phyloP scores from a whole-genome alignment of 441 rosid species.

The Euphorbia corollata region DNA sequence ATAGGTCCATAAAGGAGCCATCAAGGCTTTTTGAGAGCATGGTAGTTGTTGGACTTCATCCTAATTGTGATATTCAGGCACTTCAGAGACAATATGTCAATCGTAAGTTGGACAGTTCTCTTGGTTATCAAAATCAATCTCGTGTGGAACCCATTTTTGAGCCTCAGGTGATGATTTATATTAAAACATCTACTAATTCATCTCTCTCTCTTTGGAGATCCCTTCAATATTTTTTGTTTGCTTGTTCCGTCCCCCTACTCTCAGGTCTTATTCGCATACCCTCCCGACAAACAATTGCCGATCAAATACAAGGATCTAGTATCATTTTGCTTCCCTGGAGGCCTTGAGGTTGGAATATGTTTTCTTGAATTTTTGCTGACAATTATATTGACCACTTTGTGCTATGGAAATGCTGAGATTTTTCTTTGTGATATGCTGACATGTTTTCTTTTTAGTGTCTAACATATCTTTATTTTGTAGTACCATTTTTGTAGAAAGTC shows the following conservation, averaged over 20 bases:
- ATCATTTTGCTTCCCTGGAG: constrained; percentile 94
- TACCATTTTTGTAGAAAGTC: not conserved
- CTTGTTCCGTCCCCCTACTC: not conserved
- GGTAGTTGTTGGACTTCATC: constrained; percentile 92
- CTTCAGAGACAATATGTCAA: constrained; percentile 59
- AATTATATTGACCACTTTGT: not conserved
- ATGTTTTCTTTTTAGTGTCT: not conserved
- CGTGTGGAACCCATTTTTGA: constrained; percentile 73
- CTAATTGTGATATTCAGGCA: constrained; percentile 76
- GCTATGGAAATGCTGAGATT: not conserved
- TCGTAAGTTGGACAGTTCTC: constrained; percentile 55
- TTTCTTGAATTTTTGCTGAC: constrained; percentile 4
- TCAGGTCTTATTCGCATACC: constrained; percentile 84
- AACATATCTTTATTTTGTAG: not conserved
- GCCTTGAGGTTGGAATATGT: constrained; percentile 56
- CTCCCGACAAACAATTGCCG: constrained; percentile 77
- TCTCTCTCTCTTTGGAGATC: not conserved
- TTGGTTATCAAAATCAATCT: constrained; percentile 53
- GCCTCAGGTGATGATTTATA: constrained; percentile 57
- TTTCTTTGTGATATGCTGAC: not conserved
- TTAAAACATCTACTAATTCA: constrained; percentile 9
- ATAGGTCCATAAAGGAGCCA: constrained; percentile 69
- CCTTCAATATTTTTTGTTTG: not conserved
- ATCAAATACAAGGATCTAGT: constrained; percentile 80
- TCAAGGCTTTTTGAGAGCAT: constrained; percentile 84